phyloP scores from a whole-genome alignment of 352 stramenopile genomes.

The Globisporangium spiculum region DNA sequence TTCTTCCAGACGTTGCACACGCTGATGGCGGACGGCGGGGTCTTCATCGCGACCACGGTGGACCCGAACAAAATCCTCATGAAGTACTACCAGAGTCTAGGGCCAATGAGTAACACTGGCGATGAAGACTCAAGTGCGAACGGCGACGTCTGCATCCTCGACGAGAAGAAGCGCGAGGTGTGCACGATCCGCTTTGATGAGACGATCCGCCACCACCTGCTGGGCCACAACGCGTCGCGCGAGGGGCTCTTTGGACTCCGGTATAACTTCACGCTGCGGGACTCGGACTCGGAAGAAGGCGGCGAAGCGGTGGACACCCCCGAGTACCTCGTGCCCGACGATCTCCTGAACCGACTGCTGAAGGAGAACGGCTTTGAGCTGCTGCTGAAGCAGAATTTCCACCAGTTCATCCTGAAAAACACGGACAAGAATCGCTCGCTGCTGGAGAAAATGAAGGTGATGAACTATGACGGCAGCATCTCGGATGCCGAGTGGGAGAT shows the following conservation, averaged over 20 bases:
- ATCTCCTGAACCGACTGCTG: constrained; percentile 62
- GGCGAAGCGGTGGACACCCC: constrained; percentile 83
- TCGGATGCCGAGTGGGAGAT: constrained; percentile 88
- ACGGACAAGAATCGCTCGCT: constrained; percentile 67
- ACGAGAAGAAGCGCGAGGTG: constrained; percentile 73
- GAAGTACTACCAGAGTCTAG: constrained; percentile 73
- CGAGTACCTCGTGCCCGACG: constrained; percentile 90
- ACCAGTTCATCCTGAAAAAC: constrained; percentile 76
- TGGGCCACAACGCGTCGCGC: constrained; percentile 29
- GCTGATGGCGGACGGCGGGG: constrained; percentile 90
- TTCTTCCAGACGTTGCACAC: constrained; percentile 95
- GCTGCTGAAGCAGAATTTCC: constrained; percentile 83
- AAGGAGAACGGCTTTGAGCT: constrained; percentile 79
- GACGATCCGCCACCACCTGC: constrained; percentile 40
- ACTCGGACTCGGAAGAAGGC: constrained; percentile 65
- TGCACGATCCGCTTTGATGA: constrained; percentile 80
- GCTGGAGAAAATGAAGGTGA: constrained; percentile 86
- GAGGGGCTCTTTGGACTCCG: constrained; percentile 79
- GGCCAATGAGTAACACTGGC: constrained; percentile 8
- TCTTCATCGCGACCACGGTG: constrained; percentile 97
- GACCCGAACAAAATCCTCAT: constrained; percentile 92
- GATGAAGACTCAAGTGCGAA: constrained; percentile 18
- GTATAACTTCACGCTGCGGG: constrained; percentile 90
- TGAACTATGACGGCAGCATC: constrained; percentile 81
- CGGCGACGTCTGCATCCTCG: constrained; percentile 59